Evolutionary conservation across 306 rosid genomes (phyloP), one percentile per base, ranked within the genome.

Genomic region (Hippophae tibetana): DNA sequence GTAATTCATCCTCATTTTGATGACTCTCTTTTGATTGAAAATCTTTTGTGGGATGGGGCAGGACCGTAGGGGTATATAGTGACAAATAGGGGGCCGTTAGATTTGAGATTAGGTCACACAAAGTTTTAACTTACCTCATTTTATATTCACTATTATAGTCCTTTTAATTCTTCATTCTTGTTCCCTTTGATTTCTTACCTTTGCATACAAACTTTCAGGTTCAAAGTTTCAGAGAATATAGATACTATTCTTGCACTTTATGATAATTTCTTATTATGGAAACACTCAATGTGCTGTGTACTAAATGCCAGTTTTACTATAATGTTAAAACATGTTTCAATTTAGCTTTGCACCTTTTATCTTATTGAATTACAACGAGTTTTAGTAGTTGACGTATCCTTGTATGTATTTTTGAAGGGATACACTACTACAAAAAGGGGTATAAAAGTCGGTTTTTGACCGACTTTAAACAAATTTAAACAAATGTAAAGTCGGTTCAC

Each of bases 1-100:
- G 96, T 90, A 75, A 58, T 43, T 41, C 38, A 27, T 57, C 18
- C 43, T 9, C 40, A 5, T 9, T 48, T 49, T 56, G 41, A 11
- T 56, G 2, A n/a, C 14, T 27, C 38, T 27, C 38, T 3, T 27
- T 27, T 27, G 38, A 27, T 27, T 1, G 38, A 27, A 27, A 27
- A 27, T 27, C 38, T 27, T 27, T 3, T 27, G 38, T 27, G 38
- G 38, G 38, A 27, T 27, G 38, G 38, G 38, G 38, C 38, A 3
- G n/a, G n/a, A n/a, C n/a, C n/a, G n/a, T n/a, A n/a, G 38, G 38
- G 38, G 3, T 27, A 27, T 27, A 27, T 3, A 27, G 2, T 27
- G 38, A 27, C 38, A 27, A 27, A 27, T 3, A 27, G 38, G 38
- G 38, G 38, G 38, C 38, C 38, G 3, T 27, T 27, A 27, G 38